Base-by-base conservation (phyloP, 2,329 filamentous ascomycete genomes). In the Penicillium sp. region DNA sequence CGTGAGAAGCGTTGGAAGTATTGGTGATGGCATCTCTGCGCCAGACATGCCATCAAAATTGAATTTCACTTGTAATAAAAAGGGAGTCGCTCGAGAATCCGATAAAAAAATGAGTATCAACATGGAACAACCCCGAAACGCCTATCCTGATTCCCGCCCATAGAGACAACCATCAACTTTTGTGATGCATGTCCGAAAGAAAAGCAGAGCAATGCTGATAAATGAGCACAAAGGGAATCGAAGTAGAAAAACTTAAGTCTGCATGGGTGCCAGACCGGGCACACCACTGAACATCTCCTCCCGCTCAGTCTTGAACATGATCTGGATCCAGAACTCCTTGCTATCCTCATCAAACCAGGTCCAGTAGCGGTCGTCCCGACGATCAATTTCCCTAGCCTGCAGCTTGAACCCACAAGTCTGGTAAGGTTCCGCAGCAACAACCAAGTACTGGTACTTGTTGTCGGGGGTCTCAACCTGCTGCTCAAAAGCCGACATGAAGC, bases 341-440 rank as follows among this genome's bases (percentile, higher is more conserved):
- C 88, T 86, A 73, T 99, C 94, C 58, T 88, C 87, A 76, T 99
- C 94, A 81, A 92, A 99, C 87, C 92, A 97, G 51, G 85, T 88
- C 83, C 93, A 99, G 75, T 92, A 94, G 68, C 88, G 84, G 55
- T 90, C 92, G 63, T 95, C 91, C 25, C 89, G 83, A 67, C 91
- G 85, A 77, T 99, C 94, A 57, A 99, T 86, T 80, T 97, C 94
- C 57, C 91, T 82, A 5, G 92, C 90, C 73, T 96, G 94, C 53
- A 99, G 81, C 81, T 99, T 99, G 75, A 99, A 97, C 5, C 85
- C 90, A 73, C 93, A 95, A 2, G 91, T 97, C 84, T 99, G 93
- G 78, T 99, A 99, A 11, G 94, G 94, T 79, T 99, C 94, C 11
- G 93, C 94, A 0, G 94, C 93, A 11, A 99, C 89, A 49, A 97